These are phyloP conservation scores for Pisolithus tinctorius DNA, from an alignment of 768 basidiomycete species.

Conservation along the genomic window DNA sequence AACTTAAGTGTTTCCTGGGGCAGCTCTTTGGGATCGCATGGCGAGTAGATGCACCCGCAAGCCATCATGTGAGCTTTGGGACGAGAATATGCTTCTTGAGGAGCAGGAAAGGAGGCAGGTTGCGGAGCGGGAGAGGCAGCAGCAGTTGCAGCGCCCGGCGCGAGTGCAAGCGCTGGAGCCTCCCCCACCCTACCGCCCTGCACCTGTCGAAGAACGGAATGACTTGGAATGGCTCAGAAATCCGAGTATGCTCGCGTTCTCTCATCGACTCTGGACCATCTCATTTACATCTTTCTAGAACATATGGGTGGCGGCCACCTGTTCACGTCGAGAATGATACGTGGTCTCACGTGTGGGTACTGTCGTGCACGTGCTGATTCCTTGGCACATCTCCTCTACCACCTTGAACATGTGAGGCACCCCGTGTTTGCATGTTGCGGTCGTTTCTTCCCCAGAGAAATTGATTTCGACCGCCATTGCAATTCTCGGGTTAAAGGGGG, in stretches of 20 bases:
- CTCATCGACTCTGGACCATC: background rate
- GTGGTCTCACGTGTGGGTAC: slow-evolving; percentile 19
- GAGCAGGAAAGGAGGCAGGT: slow-evolving; percentile 24
- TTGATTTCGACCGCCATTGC: slow-evolving; percentile 16
- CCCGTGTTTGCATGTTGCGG: slow-evolving; percentile 23
- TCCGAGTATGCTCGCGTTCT: slow-evolving; percentile 5
- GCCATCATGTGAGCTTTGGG: slow-evolving; percentile 33
- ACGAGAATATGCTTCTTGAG: slow-evolving; percentile 31
- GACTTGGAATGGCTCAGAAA: slow-evolving; percentile 15
- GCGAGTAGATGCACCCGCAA: slow-evolving; percentile 21
- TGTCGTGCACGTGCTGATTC: slow-evolving; percentile 17
- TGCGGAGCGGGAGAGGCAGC: slow-evolving; percentile 7
- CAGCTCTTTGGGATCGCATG: slow-evolving; percentile 8
- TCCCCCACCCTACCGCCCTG: background rate
- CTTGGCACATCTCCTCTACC: slow-evolving; percentile 19
- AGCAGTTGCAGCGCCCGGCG: background rate
- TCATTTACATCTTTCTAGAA: background rate
- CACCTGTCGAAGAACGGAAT: background rate
- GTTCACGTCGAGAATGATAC: slow-evolving; percentile 19
- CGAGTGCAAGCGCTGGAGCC: slow-evolving; percentile 1
- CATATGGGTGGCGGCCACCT: slow-evolving; percentile 11
- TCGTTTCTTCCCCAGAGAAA: slow-evolving; percentile 19
- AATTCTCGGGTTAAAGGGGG: background rate
- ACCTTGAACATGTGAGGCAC: slow-evolving; percentile 13
- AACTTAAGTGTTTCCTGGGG: background rate